Evolutionary conservation across 192 early-diverging fungal species (phyloP).

Genomic region (Coemansia sp.): DNA sequence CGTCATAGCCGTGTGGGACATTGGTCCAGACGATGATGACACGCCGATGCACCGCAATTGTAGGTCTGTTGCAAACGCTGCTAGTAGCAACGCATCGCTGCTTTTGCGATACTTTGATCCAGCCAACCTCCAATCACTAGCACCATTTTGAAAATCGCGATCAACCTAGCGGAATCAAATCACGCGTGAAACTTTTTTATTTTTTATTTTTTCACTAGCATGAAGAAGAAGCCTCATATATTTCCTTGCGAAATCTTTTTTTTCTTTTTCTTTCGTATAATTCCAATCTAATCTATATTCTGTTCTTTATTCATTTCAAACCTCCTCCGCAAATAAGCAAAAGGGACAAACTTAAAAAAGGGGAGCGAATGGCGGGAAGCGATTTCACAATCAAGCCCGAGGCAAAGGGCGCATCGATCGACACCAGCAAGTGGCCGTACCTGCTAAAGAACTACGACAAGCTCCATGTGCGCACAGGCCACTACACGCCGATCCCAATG

Average conservation of each 20-base stretch:
- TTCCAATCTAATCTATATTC: too few species aligned
- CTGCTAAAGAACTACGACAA: constrained; percentile 98
- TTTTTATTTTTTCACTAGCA: neutral
- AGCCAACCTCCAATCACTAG: neutral
- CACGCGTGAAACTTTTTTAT: neutral
- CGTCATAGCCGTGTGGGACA: neutral
- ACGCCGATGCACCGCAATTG: neutral
- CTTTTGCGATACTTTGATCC: constrained; percentile 24
- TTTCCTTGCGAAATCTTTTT: neutral
- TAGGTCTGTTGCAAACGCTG: neutral
- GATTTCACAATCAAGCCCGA: constrained; percentile 82
- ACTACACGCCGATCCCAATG: constrained; percentile 97
- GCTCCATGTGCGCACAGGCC: constrained; percentile 94
- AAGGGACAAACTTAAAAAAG: neutral
- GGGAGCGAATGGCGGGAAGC: constrained; percentile 14
- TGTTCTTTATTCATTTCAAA: constrained; percentile 1
- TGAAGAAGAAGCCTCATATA: neutral
- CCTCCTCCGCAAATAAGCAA: too few species aligned
- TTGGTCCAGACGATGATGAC: neutral
- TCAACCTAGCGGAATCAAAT: neutral
- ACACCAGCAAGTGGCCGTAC: constrained; percentile 95
- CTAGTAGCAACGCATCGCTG: neutral
- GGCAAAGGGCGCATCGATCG: constrained; percentile 72
- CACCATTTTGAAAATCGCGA: neutral
- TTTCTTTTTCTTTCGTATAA: constrained; percentile 3